Percentiles rank a stretch among this genome's conserved stretches.
phyloP scores from a whole-genome alignment of 805 yeast genomes.

The Candida schatavii region DNA sequence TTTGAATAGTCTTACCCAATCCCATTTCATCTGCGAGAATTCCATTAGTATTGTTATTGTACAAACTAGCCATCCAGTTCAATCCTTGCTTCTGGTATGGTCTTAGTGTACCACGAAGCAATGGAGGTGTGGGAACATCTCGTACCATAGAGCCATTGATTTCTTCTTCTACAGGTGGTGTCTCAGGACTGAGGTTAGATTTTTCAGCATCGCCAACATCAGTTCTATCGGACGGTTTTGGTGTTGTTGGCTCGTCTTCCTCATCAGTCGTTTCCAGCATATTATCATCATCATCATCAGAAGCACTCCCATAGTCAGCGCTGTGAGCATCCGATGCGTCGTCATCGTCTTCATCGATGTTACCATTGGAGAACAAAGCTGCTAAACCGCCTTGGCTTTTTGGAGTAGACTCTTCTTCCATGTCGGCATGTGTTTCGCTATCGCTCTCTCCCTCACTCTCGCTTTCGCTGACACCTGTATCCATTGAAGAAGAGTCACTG shows the following conservation, averaged over 20 bases:
- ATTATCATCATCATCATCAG: conserved; percentile 17
- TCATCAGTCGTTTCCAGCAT: conserved; percentile 20
- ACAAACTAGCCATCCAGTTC: conserved; percentile 94
- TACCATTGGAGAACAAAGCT: conserved; percentile 11
- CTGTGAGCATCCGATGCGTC: conserved; percentile 19
- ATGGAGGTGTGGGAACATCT: conserved; percentile 76
- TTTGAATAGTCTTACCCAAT: conserved; percentile 93
- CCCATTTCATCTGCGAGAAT: conserved; percentile 99
- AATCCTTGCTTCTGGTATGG: conserved; percentile 94
- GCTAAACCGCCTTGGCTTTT: conserved; percentile 14
- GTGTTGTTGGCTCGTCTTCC: conserved; percentile 35
- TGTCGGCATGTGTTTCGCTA: conserved; percentile 1
- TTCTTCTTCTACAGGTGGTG: conserved; percentile 25
- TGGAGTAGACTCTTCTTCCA: conserved; percentile 11
- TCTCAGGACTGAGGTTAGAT: no score
- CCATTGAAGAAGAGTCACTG: conserved; percentile 5
- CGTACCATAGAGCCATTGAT: conserved; percentile 40
- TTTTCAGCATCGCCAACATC: conserved; percentile 9
- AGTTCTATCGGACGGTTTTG: conserved; percentile 11
- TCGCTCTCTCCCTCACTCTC: conserved; percentile 7
- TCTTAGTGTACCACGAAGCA: conserved; percentile 79
- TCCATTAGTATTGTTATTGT: conserved; percentile 91
- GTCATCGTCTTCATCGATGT: conserved; percentile 13
- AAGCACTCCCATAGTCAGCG: conserved; percentile 10
- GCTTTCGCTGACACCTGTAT: conserved; percentile 6